phyloP scores from a whole-genome alignment of 768 basidiomycete genomes.

The Hortiboletus campestris region DNA sequence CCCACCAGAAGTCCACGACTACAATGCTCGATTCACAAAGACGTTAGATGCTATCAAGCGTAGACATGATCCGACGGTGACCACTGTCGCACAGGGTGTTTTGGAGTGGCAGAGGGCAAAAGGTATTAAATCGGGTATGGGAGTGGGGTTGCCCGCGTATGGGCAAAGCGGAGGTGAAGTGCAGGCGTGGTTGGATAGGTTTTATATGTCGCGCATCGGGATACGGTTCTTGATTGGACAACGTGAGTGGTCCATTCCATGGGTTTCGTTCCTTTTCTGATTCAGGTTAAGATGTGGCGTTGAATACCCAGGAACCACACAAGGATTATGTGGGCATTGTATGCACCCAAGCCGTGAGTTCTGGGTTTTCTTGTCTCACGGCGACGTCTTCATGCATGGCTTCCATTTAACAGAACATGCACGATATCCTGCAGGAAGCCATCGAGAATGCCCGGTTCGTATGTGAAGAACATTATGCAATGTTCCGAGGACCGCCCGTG shows the following conservation, averaged over 20 bases:
- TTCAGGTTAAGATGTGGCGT: constrained; percentile 70
- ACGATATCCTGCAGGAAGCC: constrained; percentile 94
- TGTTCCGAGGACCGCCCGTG: constrained; percentile 95
- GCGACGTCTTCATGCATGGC: neutral
- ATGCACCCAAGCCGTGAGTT: constrained; percentile 80
- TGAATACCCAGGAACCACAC: constrained; percentile 89
- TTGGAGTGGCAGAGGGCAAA: constrained; percentile 85
- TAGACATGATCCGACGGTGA: constrained; percentile 95
- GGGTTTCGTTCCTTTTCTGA: neutral
- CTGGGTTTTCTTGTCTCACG: neutral
- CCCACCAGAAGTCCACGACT: constrained; percentile 92
- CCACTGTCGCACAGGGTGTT: constrained; percentile 93
- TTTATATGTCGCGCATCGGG: constrained; percentile 93
- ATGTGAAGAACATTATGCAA: constrained; percentile 93
- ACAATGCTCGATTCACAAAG: constrained; percentile 88
- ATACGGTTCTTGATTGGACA: constrained; percentile 97
- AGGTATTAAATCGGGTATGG: constrained; percentile 27
- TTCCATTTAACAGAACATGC: constrained; percentile 63
- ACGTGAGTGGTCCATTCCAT: constrained; percentile 49
- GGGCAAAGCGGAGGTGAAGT: constrained; percentile 80
- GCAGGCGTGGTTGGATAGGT: constrained; percentile 95
- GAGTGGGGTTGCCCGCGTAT: constrained; percentile 29
- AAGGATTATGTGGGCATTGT: constrained; percentile 95
- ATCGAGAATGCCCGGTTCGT: constrained; percentile 95
- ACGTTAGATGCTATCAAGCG: constrained; percentile 85